Base-by-base conservation (phyloP, 306 rosid genomes). In the Canavalia gladiata region DNA sequence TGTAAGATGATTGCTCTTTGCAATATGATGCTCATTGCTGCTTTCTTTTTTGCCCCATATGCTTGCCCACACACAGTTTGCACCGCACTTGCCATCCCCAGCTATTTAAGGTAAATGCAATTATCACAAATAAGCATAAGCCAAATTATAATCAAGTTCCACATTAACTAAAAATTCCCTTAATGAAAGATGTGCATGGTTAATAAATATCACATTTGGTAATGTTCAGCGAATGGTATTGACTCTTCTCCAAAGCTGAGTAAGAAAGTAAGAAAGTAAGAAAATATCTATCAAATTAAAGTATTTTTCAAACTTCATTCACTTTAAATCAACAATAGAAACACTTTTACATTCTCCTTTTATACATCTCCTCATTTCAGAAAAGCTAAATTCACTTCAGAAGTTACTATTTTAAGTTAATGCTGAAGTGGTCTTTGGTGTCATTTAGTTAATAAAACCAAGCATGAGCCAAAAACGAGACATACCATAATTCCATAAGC, bases 61-160 rank as follows among this genome's bases (percentile, higher is more conserved):
- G 97, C 95, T 84, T 89, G 95, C 12, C 97, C 96, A 63, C 96
- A 92, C 28, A 91, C 89, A 6, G 94, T 92, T 86, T 90, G 95
- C 66, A 91, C 94, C 0, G 95, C 97, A 83, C 91, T 89, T 2
- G 97, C 95, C 95, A 92, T 91, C 0, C 95, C 97, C 65, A 89
- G 39, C 97, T 90, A 77, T 37, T 77, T 33, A 60, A 67, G 25
- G 33, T 46, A 12, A 75, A 65, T 73, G 30, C 31, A 51, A 50
- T 2, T 6, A 25, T 51, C 55, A 65, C 87, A 5, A 56, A n/a
- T 41, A 55, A 18, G 30, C 72, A 39, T 39, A 39, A 18, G 25
- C 25, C 25, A 18, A 18, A 2, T 45, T 8, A 45, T 1, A 62
- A 45, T 62, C 9, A 66, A 4, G 31, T n/a, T 41, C 33, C 33